Evolutionary conservation across 805 yeast genomes (phyloP).

Genomic region (Cyberlindnera saturnus): DNA sequence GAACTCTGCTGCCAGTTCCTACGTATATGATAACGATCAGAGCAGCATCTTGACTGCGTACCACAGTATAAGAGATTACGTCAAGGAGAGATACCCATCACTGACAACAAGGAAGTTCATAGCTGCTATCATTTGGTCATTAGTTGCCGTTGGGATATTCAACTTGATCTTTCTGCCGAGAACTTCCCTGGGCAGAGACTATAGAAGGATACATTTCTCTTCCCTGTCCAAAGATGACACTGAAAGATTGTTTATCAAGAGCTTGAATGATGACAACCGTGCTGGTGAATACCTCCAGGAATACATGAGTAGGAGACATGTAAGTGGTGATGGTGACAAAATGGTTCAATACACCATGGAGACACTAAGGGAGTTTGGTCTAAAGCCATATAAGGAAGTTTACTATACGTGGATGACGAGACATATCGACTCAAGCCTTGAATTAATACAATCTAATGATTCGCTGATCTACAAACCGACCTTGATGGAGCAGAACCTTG

Average conservation of each 20-base stretch:
- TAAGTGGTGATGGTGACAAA: slow-evolving; percentile 25
- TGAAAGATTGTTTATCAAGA: slow-evolving; percentile 50
- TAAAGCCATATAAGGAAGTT: slow-evolving; percentile 42
- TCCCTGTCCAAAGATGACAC: slow-evolving; percentile 63
- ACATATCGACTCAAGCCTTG: slow-evolving; percentile 41
- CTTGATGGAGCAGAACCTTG: slow-evolving; percentile 37
- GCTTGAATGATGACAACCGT: slow-evolving; percentile 23
- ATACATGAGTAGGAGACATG: slow-evolving; percentile 23
- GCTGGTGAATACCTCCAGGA: slow-evolving; percentile 27
- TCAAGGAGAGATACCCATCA: slow-evolving; percentile 16
- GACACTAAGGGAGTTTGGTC: slow-evolving; percentile 46
- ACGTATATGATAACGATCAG: not conserved
- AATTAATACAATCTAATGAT: slow-evolving; percentile 29
- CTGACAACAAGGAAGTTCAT: slow-evolving; percentile 15
- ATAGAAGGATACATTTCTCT: slow-evolving; percentile 65
- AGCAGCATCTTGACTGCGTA: slow-evolving; percentile 10
- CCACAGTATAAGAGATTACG: slow-evolving; percentile 16
- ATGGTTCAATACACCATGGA: slow-evolving; percentile 44
- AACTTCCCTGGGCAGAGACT: slow-evolving; percentile 77
- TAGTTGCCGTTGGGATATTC: slow-evolving; percentile 30
- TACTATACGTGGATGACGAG: slow-evolving; percentile 52
- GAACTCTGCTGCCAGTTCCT: slow-evolving; percentile 9
- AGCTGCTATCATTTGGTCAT: slow-evolving; percentile 20
- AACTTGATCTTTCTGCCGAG: slow-evolving; percentile 75
- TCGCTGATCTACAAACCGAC: slow-evolving; percentile 40